phyloP scores from a whole-genome alignment of 208 protist species.

The Lotmaria passim region DNA sequence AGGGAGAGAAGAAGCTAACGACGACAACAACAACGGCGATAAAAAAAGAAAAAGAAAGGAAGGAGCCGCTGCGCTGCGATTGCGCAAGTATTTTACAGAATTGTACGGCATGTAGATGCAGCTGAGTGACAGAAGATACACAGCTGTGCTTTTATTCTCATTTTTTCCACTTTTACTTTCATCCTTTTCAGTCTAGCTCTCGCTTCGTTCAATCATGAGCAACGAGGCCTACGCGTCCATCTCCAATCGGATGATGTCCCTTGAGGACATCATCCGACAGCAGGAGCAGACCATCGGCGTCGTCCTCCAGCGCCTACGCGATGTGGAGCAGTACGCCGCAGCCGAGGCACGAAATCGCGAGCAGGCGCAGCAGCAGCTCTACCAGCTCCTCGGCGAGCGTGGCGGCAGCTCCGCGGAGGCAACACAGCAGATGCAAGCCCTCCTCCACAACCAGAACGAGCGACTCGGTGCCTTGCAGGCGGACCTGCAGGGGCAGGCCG shows the following conservation, averaged over 20 bases:
- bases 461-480: slow-evolving; percentile 63
- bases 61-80: no score
- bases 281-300: slow-evolving; percentile 67
- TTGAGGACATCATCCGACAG: slow-evolving; percentile 83
- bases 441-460: slow-evolving; percentile 52
- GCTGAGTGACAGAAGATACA: no score
- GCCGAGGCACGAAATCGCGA: slow-evolving; percentile 54
- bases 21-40: no score
- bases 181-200: neutral
- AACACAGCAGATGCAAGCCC: slow-evolving; percentile 22
- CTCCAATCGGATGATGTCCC: slow-evolving; percentile 64
- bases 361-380: slow-evolving; percentile 55
- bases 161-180: no score
- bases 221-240: slow-evolving; percentile 51
- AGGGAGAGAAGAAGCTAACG: no score
- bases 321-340: slow-evolving; percentile 76
- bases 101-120: no score
- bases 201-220: slow-evolving; percentile 20
- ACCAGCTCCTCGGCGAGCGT: slow-evolving; percentile 38
- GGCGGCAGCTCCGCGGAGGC: slow-evolving; percentile 25
- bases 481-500: slow-evolving; percentile 51
- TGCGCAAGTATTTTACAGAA: no score
- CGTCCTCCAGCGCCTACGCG: slow-evolving; percentile 73
- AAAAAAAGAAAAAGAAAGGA: no score
- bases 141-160: no score